phyloP scores from a whole-genome alignment of 2,329 filamentous ascomycete species.

The Blumeria graminis region DNA sequence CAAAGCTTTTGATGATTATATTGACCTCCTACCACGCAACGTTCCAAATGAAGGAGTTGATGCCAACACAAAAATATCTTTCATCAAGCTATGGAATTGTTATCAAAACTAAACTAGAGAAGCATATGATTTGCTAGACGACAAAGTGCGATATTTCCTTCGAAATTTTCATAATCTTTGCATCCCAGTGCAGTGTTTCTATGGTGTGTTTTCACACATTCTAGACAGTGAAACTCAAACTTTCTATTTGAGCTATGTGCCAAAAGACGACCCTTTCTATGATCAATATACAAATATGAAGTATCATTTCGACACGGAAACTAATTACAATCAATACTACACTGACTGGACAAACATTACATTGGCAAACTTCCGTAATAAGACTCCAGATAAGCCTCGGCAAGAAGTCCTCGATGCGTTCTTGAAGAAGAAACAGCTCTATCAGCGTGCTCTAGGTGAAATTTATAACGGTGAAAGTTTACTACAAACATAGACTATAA shows the following conservation, averaged over 20 bases:
- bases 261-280: background rate
- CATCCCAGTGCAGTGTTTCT: background rate
- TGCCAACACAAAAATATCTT: background rate
- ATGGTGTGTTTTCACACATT: background rate
- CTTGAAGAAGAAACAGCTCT: no score
- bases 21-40: background rate
- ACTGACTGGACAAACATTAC: no score
- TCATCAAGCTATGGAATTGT: background rate
- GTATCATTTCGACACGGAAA: background rate
- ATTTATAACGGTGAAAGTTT: background rate
- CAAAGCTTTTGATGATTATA: background rate
- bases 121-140: background rate
- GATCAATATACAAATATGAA: background rate
- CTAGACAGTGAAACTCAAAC: background rate
- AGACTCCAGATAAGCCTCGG: no score
- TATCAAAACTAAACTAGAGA: background rate
- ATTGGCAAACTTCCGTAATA: no score
- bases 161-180: background rate
- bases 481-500: background rate
- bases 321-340: background rate
- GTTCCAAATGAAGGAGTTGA: background rate
- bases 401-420: no score
- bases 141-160: background rate
- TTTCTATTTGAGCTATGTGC: slow-evolving; percentile 1
- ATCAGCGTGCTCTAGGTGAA: background rate